Conservation (phyloP, 129 eudicot genomes). For the Logfia minima region DNA sequence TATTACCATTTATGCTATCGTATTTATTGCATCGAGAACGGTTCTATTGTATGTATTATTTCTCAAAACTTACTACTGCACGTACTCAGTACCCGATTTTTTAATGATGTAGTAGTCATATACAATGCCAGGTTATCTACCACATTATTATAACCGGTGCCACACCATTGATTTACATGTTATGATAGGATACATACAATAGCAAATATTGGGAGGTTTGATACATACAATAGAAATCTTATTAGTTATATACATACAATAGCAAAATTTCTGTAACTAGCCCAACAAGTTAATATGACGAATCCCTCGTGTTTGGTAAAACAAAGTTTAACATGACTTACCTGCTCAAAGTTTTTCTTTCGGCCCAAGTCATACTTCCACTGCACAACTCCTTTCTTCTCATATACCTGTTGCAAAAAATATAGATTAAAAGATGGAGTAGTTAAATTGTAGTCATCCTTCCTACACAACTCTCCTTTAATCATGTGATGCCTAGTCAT, state of each 20-base stretch:
- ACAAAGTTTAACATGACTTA: slow-evolving; percentile 22
- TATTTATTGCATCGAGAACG: not conserved
- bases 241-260: too few species aligned
- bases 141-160: not conserved
- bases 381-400: slow-evolving; percentile 57
- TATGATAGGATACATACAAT: too few species aligned
- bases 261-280: not conserved
- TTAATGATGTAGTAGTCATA: not conserved
- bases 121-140: not conserved
- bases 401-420: slow-evolving; percentile 56
- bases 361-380: slow-evolving; percentile 93
- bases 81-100: not conserved
- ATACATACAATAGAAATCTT: not conserved
- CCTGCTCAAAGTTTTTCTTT: slow-evolving; percentile 81
- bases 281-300: not conserved
- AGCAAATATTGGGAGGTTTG: not conserved
- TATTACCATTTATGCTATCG: not conserved
- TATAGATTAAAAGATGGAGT: not conserved
- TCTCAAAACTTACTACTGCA: not conserved
- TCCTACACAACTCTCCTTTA: not conserved
- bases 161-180: not conserved
- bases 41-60: not conserved
- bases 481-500: not conserved
- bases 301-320: not conserved
- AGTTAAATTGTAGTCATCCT: not conserved